A percentile compares a stretch with the other conserved stretches of the same genome.
Conservation (phyloP, 2,329 filamentous ascomycete species). For the Colletotrichum aenigma region DNA sequence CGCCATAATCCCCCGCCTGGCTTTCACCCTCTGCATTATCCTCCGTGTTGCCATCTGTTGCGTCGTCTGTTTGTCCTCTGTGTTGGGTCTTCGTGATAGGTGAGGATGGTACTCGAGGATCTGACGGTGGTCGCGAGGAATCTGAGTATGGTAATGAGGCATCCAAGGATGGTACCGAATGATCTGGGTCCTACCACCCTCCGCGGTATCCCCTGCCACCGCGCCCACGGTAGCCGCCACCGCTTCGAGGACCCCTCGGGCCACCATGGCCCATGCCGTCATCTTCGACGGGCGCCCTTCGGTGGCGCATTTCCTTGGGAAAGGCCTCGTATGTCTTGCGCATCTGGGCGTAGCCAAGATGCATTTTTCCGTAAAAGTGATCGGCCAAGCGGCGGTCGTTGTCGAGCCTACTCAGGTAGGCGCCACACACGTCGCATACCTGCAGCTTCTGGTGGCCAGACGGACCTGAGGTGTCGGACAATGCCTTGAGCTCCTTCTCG, state of each 20-base stretch:
- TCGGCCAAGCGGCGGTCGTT: slow-evolving; percentile 94
- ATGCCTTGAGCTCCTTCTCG: slow-evolving; percentile 86
- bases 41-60: background rate
- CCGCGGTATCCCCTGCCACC: slow-evolving; percentile 56
- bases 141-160: background rate
- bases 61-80: background rate
- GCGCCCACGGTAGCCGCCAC: slow-evolving; percentile 57
- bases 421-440: slow-evolving; percentile 97
- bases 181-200: slow-evolving; percentile 42
- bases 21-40: background rate
- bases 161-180: background rate
- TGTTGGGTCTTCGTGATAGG: background rate
- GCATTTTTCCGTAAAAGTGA: slow-evolving; percentile 99
- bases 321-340: slow-evolving; percentile 89
- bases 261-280: slow-evolving; percentile 50
- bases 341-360: slow-evolving; percentile 97
- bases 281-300: slow-evolving; percentile 59
- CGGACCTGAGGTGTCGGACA: slow-evolving; percentile 91
- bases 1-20: background rate
- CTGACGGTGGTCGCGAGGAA: background rate
- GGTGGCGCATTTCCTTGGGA: slow-evolving; percentile 82
- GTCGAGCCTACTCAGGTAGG: slow-evolving; percentile 89
- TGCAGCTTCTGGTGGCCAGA: slow-evolving; percentile 97
- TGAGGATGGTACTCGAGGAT: background rate
- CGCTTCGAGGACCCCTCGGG: slow-evolving; percentile 55